phyloP scores from a whole-genome alignment of 2,329 filamentous ascomycete species.

The Aspergillus alliaceus region DNA sequence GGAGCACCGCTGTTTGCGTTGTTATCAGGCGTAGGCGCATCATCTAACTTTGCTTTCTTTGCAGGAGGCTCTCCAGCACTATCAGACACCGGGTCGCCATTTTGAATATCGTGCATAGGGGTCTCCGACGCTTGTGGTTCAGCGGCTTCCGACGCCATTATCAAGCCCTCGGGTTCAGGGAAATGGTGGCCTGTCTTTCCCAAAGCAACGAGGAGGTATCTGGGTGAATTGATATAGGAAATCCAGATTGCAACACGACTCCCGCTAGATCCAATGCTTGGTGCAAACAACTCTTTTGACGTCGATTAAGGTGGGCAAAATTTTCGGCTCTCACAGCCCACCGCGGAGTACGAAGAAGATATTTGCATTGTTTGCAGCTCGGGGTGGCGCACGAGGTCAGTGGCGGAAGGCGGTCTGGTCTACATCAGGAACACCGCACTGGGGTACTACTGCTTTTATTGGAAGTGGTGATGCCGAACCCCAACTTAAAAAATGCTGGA shows the following conservation, averaged over 20 bases:
- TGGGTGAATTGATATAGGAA: neutral
- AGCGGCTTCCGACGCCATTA: constrained; percentile 14
- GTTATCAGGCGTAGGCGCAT: constrained; percentile 23
- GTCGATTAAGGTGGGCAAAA: constrained; percentile 6
- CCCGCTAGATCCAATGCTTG: neutral
- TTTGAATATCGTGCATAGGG: constrained; percentile 21
- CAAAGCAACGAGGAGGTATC: neutral
- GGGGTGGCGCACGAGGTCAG: constrained; percentile 4
- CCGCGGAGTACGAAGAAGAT: neutral
- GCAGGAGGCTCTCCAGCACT: constrained; percentile 47
- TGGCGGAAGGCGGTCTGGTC: neutral
- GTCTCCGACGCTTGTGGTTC: constrained; percentile 8
- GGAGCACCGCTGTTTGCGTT: constrained; percentile 24
- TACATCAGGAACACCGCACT: neutral
- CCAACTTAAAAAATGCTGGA: neutral
- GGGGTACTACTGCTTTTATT: neutral
- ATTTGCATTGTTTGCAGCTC: constrained; percentile 13
- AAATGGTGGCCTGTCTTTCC: neutral
- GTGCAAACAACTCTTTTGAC: neutral
- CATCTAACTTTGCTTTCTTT: constrained; percentile 61
- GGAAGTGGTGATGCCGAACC: neutral
- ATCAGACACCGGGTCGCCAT: constrained; percentile 28
- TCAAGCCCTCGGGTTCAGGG: neutral
- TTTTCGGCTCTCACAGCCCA: constrained; percentile 7
- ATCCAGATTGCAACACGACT: neutral